Percentiles rank a stretch among this genome's conserved stretches.
These are phyloP conservation scores for Pulveroboletus sp. DNA, from an alignment of 1,284 basidiomycete genomes.

Conservation along the genomic window DNA sequence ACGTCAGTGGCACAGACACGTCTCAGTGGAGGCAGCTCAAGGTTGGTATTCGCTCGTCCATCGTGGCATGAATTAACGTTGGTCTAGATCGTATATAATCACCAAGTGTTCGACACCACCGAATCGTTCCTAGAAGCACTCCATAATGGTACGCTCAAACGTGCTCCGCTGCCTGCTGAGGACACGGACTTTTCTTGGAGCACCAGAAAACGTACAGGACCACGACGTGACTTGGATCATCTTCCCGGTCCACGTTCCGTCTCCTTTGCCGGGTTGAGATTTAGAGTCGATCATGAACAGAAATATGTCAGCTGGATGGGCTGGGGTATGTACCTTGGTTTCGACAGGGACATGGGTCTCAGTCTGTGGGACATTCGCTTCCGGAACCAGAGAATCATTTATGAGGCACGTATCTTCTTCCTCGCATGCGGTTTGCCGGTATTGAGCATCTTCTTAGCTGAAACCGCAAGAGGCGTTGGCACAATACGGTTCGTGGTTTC, in stretches of 20 bases:
- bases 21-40: conserved; percentile 52
- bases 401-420: conserved; percentile 46
- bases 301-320: conserved; percentile 68
- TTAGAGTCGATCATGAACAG: conserved; percentile 52
- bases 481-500: conserved; percentile 50
- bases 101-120: conserved; percentile 51
- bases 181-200: conserved; percentile 45
- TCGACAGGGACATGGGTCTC: conserved; percentile 67
- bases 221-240: conserved; percentile 56
- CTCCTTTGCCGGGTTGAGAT: conserved; percentile 58
- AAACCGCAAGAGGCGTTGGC: conserved; percentile 62
- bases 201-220: conserved; percentile 44
- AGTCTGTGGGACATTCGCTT: conserved; percentile 68
- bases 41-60: conserved; percentile 30
- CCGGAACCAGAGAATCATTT: conserved; percentile 60
- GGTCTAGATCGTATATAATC: conserved; percentile 56
- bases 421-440: not conserved
- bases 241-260: conserved; percentile 62
- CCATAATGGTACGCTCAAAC: conserved; percentile 52
- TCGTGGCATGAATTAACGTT: not conserved
- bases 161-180: conserved; percentile 37
- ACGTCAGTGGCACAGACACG: conserved; percentile 56
- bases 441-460: conserved; percentile 39
- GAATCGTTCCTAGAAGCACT: conserved; percentile 56
- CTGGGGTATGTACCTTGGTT: conserved; percentile 62